phyloP scores from a whole-genome alignment of 2,329 filamentous ascomycete genomes.

The Fusarium sulawesiense region DNA sequence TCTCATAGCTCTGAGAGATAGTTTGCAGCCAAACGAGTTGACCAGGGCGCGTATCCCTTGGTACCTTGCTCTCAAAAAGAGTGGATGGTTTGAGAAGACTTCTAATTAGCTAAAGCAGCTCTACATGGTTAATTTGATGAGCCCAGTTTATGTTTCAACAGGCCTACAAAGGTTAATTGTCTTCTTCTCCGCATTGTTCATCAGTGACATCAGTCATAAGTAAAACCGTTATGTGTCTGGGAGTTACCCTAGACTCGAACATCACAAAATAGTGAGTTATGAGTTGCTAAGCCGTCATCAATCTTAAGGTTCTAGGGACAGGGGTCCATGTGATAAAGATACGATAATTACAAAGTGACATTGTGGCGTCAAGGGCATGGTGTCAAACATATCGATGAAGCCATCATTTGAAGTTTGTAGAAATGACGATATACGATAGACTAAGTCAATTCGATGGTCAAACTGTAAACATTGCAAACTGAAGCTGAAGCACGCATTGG shows the following conservation, averaged over 20 bases:
- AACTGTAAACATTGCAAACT: neutral
- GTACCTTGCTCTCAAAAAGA: neutral
- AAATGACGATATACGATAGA: too few relatives aligned
- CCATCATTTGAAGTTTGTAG: neutral
- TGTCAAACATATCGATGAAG: conserved; percentile 1
- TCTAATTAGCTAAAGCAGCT: neutral
- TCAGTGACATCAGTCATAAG: conserved; percentile 12
- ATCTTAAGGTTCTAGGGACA: neutral
- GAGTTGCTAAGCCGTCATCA: neutral
- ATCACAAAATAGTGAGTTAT: neutral
- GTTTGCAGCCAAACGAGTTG: neutral
- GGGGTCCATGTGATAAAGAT: neutral
- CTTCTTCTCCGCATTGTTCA: neutral
- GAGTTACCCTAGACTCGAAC: neutral
- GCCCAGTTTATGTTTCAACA: neutral
- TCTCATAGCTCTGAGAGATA: neutral
- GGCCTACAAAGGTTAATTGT: neutral
- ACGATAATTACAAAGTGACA: neutral
- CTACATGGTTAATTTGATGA: neutral
- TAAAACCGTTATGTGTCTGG: neutral
- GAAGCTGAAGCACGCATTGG: neutral
- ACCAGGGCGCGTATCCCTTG: neutral
- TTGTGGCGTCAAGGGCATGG: conserved; percentile 24
- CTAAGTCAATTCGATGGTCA: neutral
- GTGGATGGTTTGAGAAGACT: neutral